These are phyloP conservation scores for Trichoderma atrobrunneum DNA, from an alignment of 2,329 filamentous ascomycete genomes.

Conservation along the genomic window DNA sequence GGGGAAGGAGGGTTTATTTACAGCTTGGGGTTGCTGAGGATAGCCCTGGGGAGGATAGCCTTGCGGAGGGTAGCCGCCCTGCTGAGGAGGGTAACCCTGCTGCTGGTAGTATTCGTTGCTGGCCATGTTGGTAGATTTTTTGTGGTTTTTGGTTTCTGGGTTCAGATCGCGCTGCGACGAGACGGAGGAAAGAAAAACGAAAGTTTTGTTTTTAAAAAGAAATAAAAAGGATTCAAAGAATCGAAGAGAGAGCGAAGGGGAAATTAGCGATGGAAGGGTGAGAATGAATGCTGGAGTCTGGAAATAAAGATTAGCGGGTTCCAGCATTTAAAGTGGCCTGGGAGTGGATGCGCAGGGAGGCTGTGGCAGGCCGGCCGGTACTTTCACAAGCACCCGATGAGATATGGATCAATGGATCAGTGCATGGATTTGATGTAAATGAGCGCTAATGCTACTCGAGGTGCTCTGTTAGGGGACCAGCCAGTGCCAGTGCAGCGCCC, in stretches of 20 bases:
- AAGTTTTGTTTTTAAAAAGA: not conserved
- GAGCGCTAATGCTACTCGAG: not conserved
- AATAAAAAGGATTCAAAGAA: not conserved
- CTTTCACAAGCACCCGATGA: not conserved
- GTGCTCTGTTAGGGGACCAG: not conserved
- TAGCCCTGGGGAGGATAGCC: conserved; percentile 38
- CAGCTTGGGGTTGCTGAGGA: conserved; percentile 39
- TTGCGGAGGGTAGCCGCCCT: conserved; percentile 36
- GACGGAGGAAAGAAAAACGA: not conserved
- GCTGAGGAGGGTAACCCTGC: conserved; percentile 26
- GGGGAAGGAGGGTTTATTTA: conserved; percentile 27
- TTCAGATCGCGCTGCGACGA: not conserved
- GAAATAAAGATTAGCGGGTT: conserved; percentile 15
- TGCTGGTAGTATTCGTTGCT: conserved; percentile 42
- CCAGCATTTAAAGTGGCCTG: not conserved
- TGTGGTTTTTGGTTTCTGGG: not conserved
- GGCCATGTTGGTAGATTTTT: conserved; percentile 29
- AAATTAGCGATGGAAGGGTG: not conserved
- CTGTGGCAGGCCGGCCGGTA: not conserved
- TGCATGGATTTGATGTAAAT: not conserved
- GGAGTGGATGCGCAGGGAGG: not conserved
- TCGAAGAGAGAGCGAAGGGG: not conserved
- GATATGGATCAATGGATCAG: not conserved
- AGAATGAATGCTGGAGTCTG: not conserved
- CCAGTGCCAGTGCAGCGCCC: not conserved